Base-by-base conservation (phyloP, 2,329 filamentous ascomycete genomes). In the Fusarium sp. region DNA sequence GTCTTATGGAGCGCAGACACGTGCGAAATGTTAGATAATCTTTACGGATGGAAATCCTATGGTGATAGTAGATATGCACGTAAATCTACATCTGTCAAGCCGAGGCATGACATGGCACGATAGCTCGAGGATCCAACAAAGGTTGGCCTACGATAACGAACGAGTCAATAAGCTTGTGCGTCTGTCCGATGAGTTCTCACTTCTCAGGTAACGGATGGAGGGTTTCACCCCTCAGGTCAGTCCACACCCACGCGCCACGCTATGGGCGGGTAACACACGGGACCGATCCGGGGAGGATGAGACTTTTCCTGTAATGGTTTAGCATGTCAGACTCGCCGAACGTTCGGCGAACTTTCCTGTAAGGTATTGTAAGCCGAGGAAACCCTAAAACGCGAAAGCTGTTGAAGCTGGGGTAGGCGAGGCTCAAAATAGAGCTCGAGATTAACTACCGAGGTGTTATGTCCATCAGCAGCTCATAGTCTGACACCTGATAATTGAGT, bases 211-310 rank as follows among this genome's bases (percentile, higher is more conserved):
- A 24, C 33, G 18, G 26, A 29, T 29, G 42, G 52, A 29, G 42
- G 29, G 31, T 10, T 60, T 35, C 57, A 60, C 42, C 57, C 42
- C 46, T 59, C 28, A 60, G 23, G 26, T 28, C 48, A 23, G 20
- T 37, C 48, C 20, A 52, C 33, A 16, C 23, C n/a, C 70, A 69
- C 58, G 58, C 69, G 20, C n/a, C 70, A 69, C 58, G 58, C 69
- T 71, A 73, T 73, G 63, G 69, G 44, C 71, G 71, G 65, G 68
- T 72, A 72, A 66, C 21, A 31, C 41, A 52, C 56, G 24, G 61
- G 59, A 41, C 60, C 63, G 72, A 74, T 73, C 72, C 72, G 72
- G 63, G 24, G 70, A 62, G 63, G 68, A 73, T 52, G 41, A 38
- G 53, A 26, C 66, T 53, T 68, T 68, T 33, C 70, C 52, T 39